A percentile compares a stretch with the other conserved stretches of the same genome.
These are phyloP conservation scores for Haplographium delicatum DNA, from an alignment of 495 filamentous ascomycete genomes.

Conservation along the genomic window DNA sequence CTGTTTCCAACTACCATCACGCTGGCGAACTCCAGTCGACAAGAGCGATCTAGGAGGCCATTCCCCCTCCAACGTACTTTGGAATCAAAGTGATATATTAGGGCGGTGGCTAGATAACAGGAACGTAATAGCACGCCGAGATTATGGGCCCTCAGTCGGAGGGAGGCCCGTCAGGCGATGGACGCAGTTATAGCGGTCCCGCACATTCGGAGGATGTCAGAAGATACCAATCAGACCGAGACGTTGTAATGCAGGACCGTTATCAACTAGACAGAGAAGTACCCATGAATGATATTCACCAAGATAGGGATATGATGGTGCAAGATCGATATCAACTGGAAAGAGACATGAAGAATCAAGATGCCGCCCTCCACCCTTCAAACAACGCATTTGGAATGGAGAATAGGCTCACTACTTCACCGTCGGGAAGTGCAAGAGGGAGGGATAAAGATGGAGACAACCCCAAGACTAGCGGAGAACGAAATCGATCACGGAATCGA, in stretches of 20 bases:
- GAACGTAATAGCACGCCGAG: neutral
- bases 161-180: constrained; percentile 27
- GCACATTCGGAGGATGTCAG: constrained; percentile 10
- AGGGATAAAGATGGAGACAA: constrained; percentile 14
- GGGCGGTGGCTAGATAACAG: constrained; percentile 1
- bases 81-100: neutral
- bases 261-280: constrained; percentile 15
- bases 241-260: constrained; percentile 8
- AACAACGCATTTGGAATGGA: constrained; percentile 21
- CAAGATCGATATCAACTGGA: constrained; percentile 11
- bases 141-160: constrained; percentile 27
- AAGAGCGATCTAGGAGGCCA: constrained; percentile 4
- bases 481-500: constrained; percentile 40
- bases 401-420: constrained; percentile 14
- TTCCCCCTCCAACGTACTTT: constrained; percentile 1
- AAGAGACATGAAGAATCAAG: constrained; percentile 10
- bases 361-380: constrained; percentile 13
- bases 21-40: constrained; percentile 13
- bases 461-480: constrained; percentile 32
- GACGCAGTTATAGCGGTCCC: constrained; percentile 16
- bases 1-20: constrained; percentile 1
- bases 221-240: constrained; percentile 21
- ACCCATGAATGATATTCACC: no score
- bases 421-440: constrained; percentile 19
- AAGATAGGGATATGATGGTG: neutral